Evolutionary conservation across 164 flowering plant species (phyloP).

Genomic region (Vitis labrusca): DNA sequence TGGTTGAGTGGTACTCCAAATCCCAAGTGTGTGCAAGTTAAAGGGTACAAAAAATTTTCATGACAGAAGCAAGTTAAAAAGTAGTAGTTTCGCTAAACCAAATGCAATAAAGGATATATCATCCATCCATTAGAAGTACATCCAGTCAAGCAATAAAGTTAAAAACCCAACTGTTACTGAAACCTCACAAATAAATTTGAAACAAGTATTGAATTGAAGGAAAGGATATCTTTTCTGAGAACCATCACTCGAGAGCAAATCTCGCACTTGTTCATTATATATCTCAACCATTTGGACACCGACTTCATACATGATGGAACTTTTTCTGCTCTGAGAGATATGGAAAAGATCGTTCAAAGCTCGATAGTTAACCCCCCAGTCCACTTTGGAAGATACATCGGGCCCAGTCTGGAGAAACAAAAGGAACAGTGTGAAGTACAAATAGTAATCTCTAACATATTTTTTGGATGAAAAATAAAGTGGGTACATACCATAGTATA

Average conservation of each 20-base stretch:
- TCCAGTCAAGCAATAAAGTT: too few species aligned
- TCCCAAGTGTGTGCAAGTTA: slow-evolving; percentile 61
- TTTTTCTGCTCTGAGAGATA: slow-evolving; percentile 35
- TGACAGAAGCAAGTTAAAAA: too few species aligned
- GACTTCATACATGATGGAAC: slow-evolving; percentile 35
- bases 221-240: slow-evolving; percentile 50
- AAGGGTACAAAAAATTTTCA: slow-evolving; percentile 14
- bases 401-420: slow-evolving; percentile 34
- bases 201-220: too few species aligned
- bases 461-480: background rate
- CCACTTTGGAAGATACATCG: slow-evolving; percentile 22
- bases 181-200: too few species aligned
- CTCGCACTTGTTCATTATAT: slow-evolving; percentile 51
- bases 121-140: too few species aligned
- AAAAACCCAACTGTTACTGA: too few species aligned
- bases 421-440: background rate
- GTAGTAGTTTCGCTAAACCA: too few species aligned
- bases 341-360: slow-evolving; percentile 46
- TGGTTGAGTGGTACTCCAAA: slow-evolving; percentile 48
- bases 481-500: slow-evolving; percentile 54
- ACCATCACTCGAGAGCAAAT: slow-evolving; percentile 29
- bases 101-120: too few species aligned
- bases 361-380: slow-evolving; percentile 53
- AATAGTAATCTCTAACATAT: background rate
- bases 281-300: slow-evolving; percentile 54